Evolutionary conservation across 2,329 filamentous ascomycete genomes (phyloP).

Genomic region (Aaosphaeria arxii): DNA sequence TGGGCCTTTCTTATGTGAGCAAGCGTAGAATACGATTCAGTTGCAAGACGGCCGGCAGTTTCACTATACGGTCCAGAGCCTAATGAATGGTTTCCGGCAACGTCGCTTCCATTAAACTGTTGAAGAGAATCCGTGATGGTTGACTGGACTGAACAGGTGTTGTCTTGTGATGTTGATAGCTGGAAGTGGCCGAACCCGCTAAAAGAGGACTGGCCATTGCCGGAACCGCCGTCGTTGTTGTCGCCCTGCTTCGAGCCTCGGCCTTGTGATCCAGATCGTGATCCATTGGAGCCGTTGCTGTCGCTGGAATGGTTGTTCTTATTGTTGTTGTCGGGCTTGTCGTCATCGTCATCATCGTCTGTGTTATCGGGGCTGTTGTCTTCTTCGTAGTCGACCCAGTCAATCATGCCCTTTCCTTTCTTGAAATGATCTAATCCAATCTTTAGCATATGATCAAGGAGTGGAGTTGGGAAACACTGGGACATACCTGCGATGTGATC

Average conservation of each 20-base stretch:
- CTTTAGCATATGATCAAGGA: neutral
- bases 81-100: too few relatives aligned
- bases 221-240: constrained; percentile 10
- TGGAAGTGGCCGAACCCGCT: constrained; percentile 33
- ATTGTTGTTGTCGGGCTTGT: neutral
- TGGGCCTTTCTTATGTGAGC: too few relatives aligned
- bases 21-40: too few relatives aligned
- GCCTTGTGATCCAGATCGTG: constrained; percentile 15
- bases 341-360: constrained; percentile 19
- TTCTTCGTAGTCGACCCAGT: constrained; percentile 32
- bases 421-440: constrained; percentile 32
- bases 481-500: constrained; percentile 31
- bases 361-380: constrained; percentile 19
- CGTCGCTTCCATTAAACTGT: neutral
- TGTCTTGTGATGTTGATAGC: constrained; percentile 14
- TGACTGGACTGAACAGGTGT: neutral
- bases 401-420: constrained; percentile 37
- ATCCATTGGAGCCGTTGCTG: constrained; percentile 18
- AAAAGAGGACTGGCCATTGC: constrained; percentile 6
- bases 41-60: too few relatives aligned
- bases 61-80: too few relatives aligned
- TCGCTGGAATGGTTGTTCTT: constrained; percentile 20
- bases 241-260: constrained; percentile 14
- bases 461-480: too few relatives aligned
- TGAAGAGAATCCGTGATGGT: neutral